Evolutionary conservation across 768 basidiomycete genomes (phyloP).

Genomic region (Sutorius australiensis): DNA sequence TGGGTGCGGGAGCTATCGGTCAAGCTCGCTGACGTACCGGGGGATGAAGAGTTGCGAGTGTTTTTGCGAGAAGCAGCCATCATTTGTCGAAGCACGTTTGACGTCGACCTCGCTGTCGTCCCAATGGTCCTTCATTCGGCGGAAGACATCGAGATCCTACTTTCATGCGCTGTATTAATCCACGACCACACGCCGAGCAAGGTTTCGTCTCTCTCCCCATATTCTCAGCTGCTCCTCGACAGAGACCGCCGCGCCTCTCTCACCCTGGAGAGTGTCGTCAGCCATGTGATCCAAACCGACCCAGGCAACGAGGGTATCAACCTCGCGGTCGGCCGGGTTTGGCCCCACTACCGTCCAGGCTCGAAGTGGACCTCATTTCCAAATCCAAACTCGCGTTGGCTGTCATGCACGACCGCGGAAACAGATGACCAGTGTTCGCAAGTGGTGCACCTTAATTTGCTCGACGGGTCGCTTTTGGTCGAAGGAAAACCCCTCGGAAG

Average conservation of each 20-base stretch:
- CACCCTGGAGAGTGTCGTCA: conserved; percentile 16
- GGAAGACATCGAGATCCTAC: conserved; percentile 21
- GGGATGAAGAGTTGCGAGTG: conserved; percentile 14
- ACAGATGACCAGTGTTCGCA: conserved; percentile 15
- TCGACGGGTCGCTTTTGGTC: conserved; percentile 27
- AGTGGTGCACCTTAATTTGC: conserved; percentile 18
- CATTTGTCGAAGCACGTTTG: conserved; percentile 35
- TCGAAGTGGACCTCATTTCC: conserved; percentile 18
- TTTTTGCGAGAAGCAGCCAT: conserved; percentile 36
- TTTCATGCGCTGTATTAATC: conserved; percentile 25
- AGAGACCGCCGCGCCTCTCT: conserved; percentile 32
- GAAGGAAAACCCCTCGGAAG: conserved; percentile 24
- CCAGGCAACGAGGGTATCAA: conserved; percentile 11
- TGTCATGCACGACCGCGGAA: conserved; percentile 17
- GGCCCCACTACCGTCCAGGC: conserved; percentile 24
- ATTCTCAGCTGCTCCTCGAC: conserved; percentile 21
- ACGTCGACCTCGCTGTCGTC: conserved; percentile 18
- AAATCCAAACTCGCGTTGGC: conserved; percentile 20
- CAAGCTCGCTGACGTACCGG: conserved; percentile 15
- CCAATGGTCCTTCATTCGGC: conserved; percentile 11
- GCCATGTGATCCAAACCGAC: conserved; percentile 1
- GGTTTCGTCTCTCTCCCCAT: background rate
- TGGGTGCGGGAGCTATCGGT: conserved; percentile 37
- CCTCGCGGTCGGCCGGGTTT: conserved; percentile 18
- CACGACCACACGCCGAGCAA: conserved; percentile 23